A percentile compares a stretch with the other conserved stretches of the same genome.
These are phyloP conservation scores for Candida boidinii DNA, from an alignment of 805 yeast genomes.

Conservation along the genomic window DNA sequence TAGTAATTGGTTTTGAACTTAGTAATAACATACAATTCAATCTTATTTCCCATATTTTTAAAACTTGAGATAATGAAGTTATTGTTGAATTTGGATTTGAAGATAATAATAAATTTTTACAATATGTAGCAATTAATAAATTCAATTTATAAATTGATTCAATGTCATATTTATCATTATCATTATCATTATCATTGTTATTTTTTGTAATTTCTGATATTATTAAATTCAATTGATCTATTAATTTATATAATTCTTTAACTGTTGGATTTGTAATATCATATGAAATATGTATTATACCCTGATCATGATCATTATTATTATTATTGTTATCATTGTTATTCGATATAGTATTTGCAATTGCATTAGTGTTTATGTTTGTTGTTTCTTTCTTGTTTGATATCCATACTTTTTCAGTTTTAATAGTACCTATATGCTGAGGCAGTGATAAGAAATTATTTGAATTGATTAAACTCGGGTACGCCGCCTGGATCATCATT, in stretches of 20 bases:
- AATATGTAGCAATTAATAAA: conserved; percentile 18
- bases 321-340: too few species aligned
- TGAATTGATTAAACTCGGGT: conserved; percentile 16
- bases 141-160: conserved; percentile 5
- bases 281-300: not conserved
- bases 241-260: not conserved
- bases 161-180: conserved; percentile 1
- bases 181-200: not conserved
- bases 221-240: not conserved
- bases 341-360: too few species aligned
- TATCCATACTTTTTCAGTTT: conserved; percentile 3
- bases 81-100: conserved; percentile 14
- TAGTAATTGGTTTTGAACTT: too few species aligned
- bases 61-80: conserved; percentile 24
- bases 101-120: conserved; percentile 18
- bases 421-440: conserved; percentile 9
- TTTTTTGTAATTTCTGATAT: not conserved
- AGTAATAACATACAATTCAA: conserved; percentile 11
- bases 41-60: conserved; percentile 33
- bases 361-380: too few species aligned
- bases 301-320: too few species aligned
- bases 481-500: conserved; percentile 15
- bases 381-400: conserved; percentile 4
- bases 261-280: not conserved
- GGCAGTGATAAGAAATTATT: conserved; percentile 18